phyloP scores from a whole-genome alignment of 148 eudicot species.

The Arctostaphylos glauca region DNA sequence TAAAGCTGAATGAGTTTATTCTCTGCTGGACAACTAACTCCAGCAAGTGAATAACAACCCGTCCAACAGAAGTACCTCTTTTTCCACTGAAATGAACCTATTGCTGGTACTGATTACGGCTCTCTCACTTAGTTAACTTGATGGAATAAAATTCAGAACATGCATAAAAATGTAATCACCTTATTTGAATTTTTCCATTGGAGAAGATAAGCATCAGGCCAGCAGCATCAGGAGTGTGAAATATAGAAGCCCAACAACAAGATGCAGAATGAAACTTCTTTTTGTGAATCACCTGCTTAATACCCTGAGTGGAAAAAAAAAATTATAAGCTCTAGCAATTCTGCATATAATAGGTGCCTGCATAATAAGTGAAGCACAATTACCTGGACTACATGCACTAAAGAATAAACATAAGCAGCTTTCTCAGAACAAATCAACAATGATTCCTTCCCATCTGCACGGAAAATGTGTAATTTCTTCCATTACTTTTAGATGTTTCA shows the following conservation, averaged over 20 bases:
- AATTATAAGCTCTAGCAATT: neutral
- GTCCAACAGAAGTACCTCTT: neutral
- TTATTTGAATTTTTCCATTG: conserved; percentile 75
- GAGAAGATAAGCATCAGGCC: conserved; percentile 73
- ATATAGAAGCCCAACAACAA: conserved; percentile 80
- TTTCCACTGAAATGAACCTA: neutral
- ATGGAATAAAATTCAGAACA: neutral
- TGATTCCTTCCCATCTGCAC: conserved; percentile 44
- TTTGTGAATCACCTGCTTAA: conserved; percentile 82
- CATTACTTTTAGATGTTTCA: neutral
- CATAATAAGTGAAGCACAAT: neutral
- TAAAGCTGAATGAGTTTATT: neutral
- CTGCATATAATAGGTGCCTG: neutral
- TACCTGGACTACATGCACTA: conserved; percentile 61
- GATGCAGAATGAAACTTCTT: conserved; percentile 68
- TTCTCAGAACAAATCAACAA: conserved; percentile 82
- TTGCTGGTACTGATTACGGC: neutral
- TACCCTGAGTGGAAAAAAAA: conserved; percentile 42
- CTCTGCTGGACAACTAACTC: conserved; percentile 9
- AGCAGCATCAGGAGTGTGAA: conserved; percentile 45
- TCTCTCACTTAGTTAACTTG: neutral
- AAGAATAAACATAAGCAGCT: conserved; percentile 76
- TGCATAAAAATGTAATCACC: conserved; percentile 34
- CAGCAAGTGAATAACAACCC: neutral
- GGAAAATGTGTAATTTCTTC: neutral